Conservation (phyloP, 106 monocot genomes). For the Dendrobium nobile region DNA sequence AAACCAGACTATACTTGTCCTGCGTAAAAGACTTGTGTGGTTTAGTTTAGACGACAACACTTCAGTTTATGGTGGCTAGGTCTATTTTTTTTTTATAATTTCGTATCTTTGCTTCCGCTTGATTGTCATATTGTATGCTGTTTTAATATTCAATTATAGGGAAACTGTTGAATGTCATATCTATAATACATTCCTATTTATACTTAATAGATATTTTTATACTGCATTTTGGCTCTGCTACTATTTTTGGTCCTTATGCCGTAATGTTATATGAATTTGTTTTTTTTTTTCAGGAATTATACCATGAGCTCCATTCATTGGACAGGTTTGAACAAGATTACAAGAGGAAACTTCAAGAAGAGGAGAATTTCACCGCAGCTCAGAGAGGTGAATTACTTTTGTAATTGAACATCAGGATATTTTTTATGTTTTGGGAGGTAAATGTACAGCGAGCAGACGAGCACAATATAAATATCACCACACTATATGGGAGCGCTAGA, state of each 20-base stretch:
- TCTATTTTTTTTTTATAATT: not conserved
- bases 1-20: not conserved
- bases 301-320: slow-evolving; percentile 92
- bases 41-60: not conserved
- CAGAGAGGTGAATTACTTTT: slow-evolving; percentile 57
- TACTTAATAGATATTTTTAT: not conserved
- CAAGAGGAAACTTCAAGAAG: slow-evolving; percentile 76
- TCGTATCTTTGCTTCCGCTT: not conserved
- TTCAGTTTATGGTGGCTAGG: not conserved
- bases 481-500: too few species aligned
- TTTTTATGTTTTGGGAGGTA: not conserved
- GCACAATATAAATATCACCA: too few species aligned
- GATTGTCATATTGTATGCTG: not conserved
- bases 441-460: too few species aligned
- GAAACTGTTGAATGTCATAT: not conserved
- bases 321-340: slow-evolving; percentile 98
- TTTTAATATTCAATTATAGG: not conserved
- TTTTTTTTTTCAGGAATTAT: slow-evolving; percentile 63
- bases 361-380: slow-evolving; percentile 44
- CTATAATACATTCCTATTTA: not conserved
- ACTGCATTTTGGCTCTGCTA: not conserved
- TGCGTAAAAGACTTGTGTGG: not conserved
- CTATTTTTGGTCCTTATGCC: not conserved
- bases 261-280: not conserved
- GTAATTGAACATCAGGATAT: not conserved